phyloP scores from a whole-genome alignment of 371 early-diverging fungal species.

The Entomophthora muscae region DNA sequence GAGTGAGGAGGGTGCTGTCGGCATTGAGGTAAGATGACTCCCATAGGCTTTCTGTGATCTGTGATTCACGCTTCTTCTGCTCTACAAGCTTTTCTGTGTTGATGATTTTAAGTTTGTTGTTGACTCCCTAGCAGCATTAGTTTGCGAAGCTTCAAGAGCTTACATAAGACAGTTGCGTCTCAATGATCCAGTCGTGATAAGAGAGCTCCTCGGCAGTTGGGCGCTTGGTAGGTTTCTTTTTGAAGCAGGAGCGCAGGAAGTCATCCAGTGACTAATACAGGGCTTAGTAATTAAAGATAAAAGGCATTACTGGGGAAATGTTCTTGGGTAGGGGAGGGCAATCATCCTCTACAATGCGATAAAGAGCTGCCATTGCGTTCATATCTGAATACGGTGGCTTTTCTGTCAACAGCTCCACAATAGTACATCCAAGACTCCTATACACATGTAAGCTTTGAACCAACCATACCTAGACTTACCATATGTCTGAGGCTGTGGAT shows the following conservation, averaged over 20 bases:
- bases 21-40: neutral
- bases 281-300: neutral
- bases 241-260: constrained; percentile 63
- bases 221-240: constrained; percentile 51
- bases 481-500: constrained; percentile 70
- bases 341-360: constrained; percentile 78
- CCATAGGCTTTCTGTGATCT: neutral
- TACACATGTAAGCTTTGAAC: constrained; percentile 11
- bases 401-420: constrained; percentile 71
- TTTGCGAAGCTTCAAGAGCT: constrained; percentile 5
- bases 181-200: constrained; percentile 47
- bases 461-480: constrained; percentile 20
- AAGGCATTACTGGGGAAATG: constrained; percentile 28
- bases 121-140: neutral
- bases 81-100: constrained; percentile 6
- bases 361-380: constrained; percentile 71
- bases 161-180: constrained; percentile 15
- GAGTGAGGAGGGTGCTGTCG: neutral
- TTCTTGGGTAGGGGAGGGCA: constrained; percentile 69
- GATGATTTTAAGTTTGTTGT: constrained; percentile 13
- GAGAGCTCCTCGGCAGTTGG: constrained; percentile 47
- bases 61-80: neutral
- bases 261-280: constrained; percentile 33
- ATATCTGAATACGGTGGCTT: constrained; percentile 71
- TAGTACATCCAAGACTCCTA: constrained; percentile 51